phyloP scores from a whole-genome alignment of 1,139 yeast genomes.

The Diutina ranongensis region DNA sequence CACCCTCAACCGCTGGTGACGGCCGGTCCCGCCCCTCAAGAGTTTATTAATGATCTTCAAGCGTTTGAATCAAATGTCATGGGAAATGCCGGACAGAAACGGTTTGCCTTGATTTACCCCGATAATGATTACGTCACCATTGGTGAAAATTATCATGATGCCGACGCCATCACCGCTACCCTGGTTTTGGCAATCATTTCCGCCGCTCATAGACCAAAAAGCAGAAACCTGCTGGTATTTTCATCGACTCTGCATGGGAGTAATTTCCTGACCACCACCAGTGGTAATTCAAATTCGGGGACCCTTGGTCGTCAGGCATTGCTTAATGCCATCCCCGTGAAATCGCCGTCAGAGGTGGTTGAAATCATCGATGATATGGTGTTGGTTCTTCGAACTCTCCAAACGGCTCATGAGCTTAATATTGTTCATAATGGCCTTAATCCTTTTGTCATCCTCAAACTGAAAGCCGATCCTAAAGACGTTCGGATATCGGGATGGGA shows the following conservation, averaged over 20 bases:
- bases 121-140: constrained; percentile 17
- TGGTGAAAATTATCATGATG: constrained; percentile 10
- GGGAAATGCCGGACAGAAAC: constrained; percentile 10
- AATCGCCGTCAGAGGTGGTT: constrained; percentile 15
- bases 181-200: constrained; percentile 7
- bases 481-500: constrained; percentile 35
- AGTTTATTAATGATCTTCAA: constrained; percentile 12
- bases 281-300: not conserved
- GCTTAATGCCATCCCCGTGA: constrained; percentile 9
- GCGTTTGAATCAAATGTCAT: not conserved
- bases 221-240: constrained; percentile 7
- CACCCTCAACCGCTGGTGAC: not conserved
- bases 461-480: constrained; percentile 15
- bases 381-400: constrained; percentile 23
- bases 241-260: constrained; percentile 7
- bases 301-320: constrained; percentile 10
- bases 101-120: constrained; percentile 19
- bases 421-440: constrained; percentile 42
- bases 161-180: constrained; percentile 7
- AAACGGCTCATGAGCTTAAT: constrained; percentile 29
- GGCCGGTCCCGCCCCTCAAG: constrained; percentile 5
- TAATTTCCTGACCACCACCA: not conserved
- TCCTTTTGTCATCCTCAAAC: constrained; percentile 23
- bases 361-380: constrained; percentile 25
- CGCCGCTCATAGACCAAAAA: not conserved